Base-by-base conservation (phyloP, 116 monocot genomes). In the Cymodocea nodosa region DNA sequence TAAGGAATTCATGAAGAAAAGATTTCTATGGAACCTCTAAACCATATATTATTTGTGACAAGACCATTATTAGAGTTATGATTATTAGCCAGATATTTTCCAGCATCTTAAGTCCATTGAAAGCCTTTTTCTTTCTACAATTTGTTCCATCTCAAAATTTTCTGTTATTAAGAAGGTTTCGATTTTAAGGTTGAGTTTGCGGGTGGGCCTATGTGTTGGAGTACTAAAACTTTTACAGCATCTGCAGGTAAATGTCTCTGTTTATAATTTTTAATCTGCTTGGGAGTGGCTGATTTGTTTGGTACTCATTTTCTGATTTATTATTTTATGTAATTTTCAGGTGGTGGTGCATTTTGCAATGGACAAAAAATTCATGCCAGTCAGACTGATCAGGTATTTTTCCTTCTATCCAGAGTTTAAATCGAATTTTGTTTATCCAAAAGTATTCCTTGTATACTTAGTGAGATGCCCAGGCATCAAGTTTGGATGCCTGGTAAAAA, bases 181-280 rank as follows among this genome's bases (percentile, higher is more conserved):
- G 14, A 30, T 53, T 35, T 52, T 19, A 51, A 67, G 66, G 91
- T 97, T 59, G 97, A 97, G 69, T 97, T 97, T 80, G 82, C 81
- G 59, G 97, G 97, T 63, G 97, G 97, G 51, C 84, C 91, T 40
- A 85, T 97, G 97, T 97, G 97, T 76, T 97, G 97, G 97, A 83
- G 80, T 79, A 88, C 97, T 74, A 85, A 91, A 17, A 85, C 78
- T 19, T 83, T 88, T 76, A 63, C 78, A 65, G 97, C 97, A 68
- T 80, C 82, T 59, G 71, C 97, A 68, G 59, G 97, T 91, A 72
- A 75, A 51, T 15, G 11, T 44, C n/a, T 63, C 52, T 68, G 51
- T 25, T 68, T 62, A 23, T 11, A 48, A 39, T 49, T 50, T 48
- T 50, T 48, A 14, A 60, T 23, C 4, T 0, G 67, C 23, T 55